phyloP scores from a whole-genome alignment of 2,329 filamentous ascomycete species.

The Chrysoporthe austroafricana region DNA sequence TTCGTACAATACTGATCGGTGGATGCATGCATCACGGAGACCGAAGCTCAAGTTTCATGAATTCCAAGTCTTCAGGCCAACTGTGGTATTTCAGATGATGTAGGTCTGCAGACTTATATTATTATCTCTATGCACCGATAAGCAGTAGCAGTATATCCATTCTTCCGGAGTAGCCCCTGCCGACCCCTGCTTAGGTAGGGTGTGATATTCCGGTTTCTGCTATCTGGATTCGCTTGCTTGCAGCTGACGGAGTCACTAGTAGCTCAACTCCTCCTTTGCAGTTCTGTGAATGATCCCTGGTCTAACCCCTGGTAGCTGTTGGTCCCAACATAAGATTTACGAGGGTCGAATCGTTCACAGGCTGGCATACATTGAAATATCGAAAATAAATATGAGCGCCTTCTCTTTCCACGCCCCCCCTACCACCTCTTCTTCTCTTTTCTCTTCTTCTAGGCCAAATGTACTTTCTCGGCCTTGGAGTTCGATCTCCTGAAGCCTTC shows the following conservation, averaged over 20 bases:
- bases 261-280: background rate
- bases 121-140: background rate
- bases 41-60: background rate
- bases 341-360: background rate
- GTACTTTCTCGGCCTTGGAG: background rate
- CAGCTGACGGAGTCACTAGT: constrained; percentile 2
- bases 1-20: background rate
- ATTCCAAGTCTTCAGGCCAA: background rate
- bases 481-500: background rate
- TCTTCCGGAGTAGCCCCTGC: background rate
- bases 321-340: background rate
- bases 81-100: background rate
- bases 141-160: background rate
- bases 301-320: background rate
- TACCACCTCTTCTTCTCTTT: background rate
- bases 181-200: constrained; percentile 1
- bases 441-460: background rate
- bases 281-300: background rate
- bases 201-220: background rate
- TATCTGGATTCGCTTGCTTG: background rate
- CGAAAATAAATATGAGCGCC: background rate
- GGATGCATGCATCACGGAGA: background rate
- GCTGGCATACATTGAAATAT: background rate
- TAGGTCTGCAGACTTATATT: background rate
- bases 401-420: background rate